Conservation (phyloP, 2,329 filamentous ascomycete genomes). For the Neofusicoccum sp. region DNA sequence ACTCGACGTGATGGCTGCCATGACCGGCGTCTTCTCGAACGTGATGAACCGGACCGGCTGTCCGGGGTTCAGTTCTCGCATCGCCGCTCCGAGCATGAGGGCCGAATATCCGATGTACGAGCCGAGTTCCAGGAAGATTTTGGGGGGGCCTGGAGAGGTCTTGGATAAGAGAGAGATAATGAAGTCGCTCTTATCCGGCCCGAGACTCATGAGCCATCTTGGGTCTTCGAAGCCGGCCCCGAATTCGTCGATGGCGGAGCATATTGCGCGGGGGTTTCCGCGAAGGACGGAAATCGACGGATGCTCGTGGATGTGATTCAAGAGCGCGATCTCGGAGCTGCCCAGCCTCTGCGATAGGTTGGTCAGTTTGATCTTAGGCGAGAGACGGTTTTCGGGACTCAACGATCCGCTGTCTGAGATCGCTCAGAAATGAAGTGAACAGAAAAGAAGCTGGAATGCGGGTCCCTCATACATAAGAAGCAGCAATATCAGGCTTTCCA, state of each 20-base stretch:
- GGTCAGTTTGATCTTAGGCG: not conserved
- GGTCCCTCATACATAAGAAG: not conserved
- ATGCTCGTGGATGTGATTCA: not conserved
- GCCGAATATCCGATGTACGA: not conserved
- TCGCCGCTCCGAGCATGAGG: not conserved
- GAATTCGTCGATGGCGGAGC: not conserved
- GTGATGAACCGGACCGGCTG: not conserved
- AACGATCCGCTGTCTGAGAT: no score
- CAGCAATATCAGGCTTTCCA: not conserved
- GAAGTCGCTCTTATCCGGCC: not conserved
- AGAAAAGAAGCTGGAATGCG: no score
- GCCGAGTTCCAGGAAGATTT: not conserved
- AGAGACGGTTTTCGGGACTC: no score
- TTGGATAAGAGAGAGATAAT: not conserved
- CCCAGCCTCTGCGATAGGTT: not conserved
- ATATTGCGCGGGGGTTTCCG: not conserved
- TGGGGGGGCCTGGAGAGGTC: not conserved
- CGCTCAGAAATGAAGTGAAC: no score
- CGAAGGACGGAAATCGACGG: not conserved
- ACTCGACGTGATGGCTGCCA: conserved; percentile 32
- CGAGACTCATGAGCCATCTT: not conserved
- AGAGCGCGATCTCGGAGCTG: not conserved
- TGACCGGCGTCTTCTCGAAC: conserved; percentile 34
- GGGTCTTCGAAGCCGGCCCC: not conserved
- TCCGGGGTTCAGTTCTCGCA: not conserved